phyloP scores from a whole-genome alignment of 495 filamentous ascomycete species.

The Friedmanniomyces endolithicus region DNA sequence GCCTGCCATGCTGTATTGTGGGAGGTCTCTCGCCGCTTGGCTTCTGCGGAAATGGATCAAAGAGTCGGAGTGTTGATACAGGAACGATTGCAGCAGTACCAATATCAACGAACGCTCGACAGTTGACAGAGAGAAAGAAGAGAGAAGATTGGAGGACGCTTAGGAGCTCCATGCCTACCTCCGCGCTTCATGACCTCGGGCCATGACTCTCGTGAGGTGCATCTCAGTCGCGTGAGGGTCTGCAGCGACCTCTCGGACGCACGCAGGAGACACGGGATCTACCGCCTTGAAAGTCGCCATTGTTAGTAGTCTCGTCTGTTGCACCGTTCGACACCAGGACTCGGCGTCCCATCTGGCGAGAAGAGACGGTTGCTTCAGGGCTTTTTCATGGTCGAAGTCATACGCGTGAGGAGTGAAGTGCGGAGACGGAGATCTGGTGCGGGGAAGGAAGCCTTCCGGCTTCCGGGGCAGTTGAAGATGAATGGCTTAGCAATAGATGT shows the following conservation, averaged over 20 bases:
- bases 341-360: too few species aligned
- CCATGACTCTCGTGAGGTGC: background rate
- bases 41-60: background rate
- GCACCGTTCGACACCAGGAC: too few species aligned
- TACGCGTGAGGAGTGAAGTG: background rate
- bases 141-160: background rate
- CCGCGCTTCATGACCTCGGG: background rate
- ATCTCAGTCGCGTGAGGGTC: too few species aligned
- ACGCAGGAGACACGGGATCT: too few species aligned
- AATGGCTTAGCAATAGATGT: background rate
- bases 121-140: background rate
- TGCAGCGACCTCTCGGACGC: too few species aligned
- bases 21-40: too few species aligned
- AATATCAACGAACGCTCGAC: too few species aligned
- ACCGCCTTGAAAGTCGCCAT: too few species aligned
- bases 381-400: background rate
- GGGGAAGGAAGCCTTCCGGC: background rate
- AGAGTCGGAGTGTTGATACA: background rate
- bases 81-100: background rate
- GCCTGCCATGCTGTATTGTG: constrained; percentile 4
- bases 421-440: background rate
- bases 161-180: background rate
- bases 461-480: background rate
- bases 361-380: too few species aligned
- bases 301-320: too few species aligned